Percentiles rank a stretch among this genome's conserved stretches.
Evolutionary conservation across 192 early-diverging fungal genomes (phyloP).

Genomic region (Umbelopsis sp.): DNA sequence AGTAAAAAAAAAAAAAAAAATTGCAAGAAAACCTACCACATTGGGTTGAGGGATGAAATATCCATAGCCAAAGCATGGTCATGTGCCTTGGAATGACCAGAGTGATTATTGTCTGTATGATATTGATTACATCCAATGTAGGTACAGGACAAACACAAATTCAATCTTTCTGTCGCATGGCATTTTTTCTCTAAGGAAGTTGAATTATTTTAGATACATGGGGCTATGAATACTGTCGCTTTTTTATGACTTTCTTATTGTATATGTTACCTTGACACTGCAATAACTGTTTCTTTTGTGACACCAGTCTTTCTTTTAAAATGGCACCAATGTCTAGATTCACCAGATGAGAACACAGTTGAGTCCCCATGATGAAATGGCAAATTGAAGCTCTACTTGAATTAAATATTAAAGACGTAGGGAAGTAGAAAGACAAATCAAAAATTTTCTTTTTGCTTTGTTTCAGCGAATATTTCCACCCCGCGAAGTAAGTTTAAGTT

Average conservation of each 20-base stretch:
- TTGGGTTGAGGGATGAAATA: conserved; percentile 18
- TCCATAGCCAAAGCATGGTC: conserved; percentile 12
- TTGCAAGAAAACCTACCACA: conserved; percentile 7
- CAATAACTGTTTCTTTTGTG: neutral
- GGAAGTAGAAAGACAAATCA: neutral
- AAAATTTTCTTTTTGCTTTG: too few species aligned
- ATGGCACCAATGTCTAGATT: conserved; percentile 17
- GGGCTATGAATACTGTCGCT: neutral
- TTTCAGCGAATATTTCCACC: too few species aligned
- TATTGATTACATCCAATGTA: conserved; percentile 11
- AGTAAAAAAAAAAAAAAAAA: conserved; percentile 2
- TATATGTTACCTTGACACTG: conserved; percentile 16
- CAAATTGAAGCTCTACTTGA: neutral
- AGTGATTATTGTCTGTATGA: neutral
- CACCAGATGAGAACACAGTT: conserved; percentile 22
- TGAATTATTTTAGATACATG: neutral
- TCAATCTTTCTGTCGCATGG: conserved; percentile 12
- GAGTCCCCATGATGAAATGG: conserved; percentile 14
- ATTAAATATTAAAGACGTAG: neutral
- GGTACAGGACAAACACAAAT: conserved; percentile 13
- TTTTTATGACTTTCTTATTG: neutral
- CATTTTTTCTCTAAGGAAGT: neutral
- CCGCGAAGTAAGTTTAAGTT: too few species aligned
- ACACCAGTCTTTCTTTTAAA: conserved; percentile 4
- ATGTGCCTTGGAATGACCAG: conserved; percentile 13